phyloP scores from a whole-genome alignment of 2,329 filamentous ascomycete species.

The Fusarium fracticaudum region DNA sequence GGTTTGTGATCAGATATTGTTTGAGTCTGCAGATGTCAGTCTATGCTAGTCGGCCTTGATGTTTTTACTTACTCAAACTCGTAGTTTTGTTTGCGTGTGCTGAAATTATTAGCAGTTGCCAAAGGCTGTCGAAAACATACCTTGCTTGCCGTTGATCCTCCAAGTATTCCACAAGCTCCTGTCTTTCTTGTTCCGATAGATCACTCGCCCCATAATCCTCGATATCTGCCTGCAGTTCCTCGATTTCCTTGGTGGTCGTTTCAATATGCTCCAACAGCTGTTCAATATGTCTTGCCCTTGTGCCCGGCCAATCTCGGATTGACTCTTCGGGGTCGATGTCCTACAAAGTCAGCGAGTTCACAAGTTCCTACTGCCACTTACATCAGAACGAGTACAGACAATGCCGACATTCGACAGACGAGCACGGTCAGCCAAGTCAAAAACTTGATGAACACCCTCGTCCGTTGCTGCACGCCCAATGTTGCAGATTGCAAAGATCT shows the following conservation, averaged over 20 bases:
- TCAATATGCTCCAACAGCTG: conserved; percentile 25
- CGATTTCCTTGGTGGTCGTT: conserved; percentile 2
- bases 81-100: conserved; percentile 10
- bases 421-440: conserved; percentile 52
- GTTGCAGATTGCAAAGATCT: conserved; percentile 57
- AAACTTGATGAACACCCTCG: conserved; percentile 51
- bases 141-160: background rate
- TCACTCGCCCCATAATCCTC: conserved; percentile 10
- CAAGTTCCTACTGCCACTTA: conserved; percentile 15
- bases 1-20: conserved; percentile 48
- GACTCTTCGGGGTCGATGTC: conserved; percentile 48
- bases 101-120: background rate
- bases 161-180: background rate
- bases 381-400: conserved; percentile 55
- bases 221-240: conserved; percentile 9
- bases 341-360: conserved; percentile 5
- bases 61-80: conserved; percentile 39
- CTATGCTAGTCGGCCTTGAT: background rate
- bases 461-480: conserved; percentile 55
- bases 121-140: background rate
- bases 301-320: conserved; percentile 45
- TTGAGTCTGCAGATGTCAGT: conserved; percentile 39
- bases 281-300: conserved; percentile 27
- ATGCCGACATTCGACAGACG: conserved; percentile 54
- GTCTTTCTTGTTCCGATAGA: conserved; percentile 15